These are phyloP conservation scores for Malassezia cuniculi DNA, from an alignment of 1,284 basidiomycete species.

Conservation along the genomic window DNA sequence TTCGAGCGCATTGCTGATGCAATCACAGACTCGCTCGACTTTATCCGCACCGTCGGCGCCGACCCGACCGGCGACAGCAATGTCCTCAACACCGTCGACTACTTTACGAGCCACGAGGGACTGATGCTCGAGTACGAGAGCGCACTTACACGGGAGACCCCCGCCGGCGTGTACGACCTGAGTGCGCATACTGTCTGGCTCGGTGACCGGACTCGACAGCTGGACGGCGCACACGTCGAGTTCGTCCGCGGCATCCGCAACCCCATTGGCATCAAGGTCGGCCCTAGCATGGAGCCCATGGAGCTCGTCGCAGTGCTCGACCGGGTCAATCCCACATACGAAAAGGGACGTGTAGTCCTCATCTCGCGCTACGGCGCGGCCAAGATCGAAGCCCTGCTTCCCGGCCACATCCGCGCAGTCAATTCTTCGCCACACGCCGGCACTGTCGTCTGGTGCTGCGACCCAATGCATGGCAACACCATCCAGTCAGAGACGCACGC, in stretches of 20 bases:
- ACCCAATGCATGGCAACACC: slow-evolving; percentile 87
- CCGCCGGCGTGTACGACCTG: slow-evolving; percentile 56
- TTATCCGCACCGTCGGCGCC: slow-evolving; percentile 73
- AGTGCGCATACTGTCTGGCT: slow-evolving; percentile 94
- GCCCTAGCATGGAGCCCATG: slow-evolving; percentile 66
- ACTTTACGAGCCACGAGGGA: slow-evolving; percentile 90
- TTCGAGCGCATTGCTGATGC: slow-evolving; percentile 74
- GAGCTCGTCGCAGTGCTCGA: slow-evolving; percentile 72
- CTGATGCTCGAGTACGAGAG: slow-evolving; percentile 86
- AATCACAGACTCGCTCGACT: slow-evolving; percentile 80
- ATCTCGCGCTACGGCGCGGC: slow-evolving; percentile 84
- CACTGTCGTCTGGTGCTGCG: slow-evolving; percentile 82
- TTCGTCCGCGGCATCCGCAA: slow-evolving; percentile 68
- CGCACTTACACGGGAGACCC: slow-evolving; percentile 61
- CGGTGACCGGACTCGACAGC: slow-evolving; percentile 85
- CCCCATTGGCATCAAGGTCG: slow-evolving; percentile 92
- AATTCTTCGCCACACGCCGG: slow-evolving; percentile 57
- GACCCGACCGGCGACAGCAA: slow-evolving; percentile 46
- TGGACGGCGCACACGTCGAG: slow-evolving; percentile 85
- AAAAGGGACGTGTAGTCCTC: slow-evolving; percentile 70
- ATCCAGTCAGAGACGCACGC: slow-evolving; percentile 33
- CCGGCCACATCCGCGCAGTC: slow-evolving; percentile 72
- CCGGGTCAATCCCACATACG: slow-evolving; percentile 64
- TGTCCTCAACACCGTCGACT: slow-evolving; percentile 77
- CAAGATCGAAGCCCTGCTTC: slow-evolving; percentile 59